Evolutionary conservation across 2,329 filamentous ascomycete genomes (phyloP), one percentile per base, ranked within the genome.

Genomic region (Sphaceloma murrayae): DNA sequence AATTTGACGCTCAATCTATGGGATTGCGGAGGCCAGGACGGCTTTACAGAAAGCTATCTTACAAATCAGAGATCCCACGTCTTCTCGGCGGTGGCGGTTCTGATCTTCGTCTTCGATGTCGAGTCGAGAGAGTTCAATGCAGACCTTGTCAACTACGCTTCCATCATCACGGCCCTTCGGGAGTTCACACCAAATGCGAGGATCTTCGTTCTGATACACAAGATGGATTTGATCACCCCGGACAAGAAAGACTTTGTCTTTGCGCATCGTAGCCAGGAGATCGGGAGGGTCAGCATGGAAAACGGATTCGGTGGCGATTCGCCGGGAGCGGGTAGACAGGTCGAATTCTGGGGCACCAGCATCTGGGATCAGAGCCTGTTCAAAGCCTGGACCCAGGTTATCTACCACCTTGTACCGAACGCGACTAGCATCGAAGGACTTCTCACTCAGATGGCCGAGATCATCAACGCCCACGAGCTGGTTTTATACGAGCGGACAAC

Each of bases 81-180:
- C 63, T 98, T 98, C 68, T 86, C 82, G 58, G 89, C 91, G 61
- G 91, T 95, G 49, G 89, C 88, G 40, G 91, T 96, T 42, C 77
- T 98, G 47, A 96, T 98, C 64, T 98, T 98, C 69, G 91, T 98
- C 63, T 98, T 98, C 67, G 91, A 98, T 62, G 93, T 96, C 53
- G 91, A 96, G 63, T 94, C 85, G 13, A 82, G 87, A 60, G 91
- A 96, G 62, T 86, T 94, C 56, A 85, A 91, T 50, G 82, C 86
- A 55, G 91, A 98, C 62, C 77, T 96, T 43, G 79, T 89, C 46
- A 94, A 87, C 47, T 98, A 96, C 69, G 79, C 82, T 43, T 82
- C 85, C 53, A 91, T 96, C 61, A 85, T 96, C 54, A 78, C 81
- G 39, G 91, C 91, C 1, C 73, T 98, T 29, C 75, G 81, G 45